phyloP scores from a whole-genome alignment of 768 basidiomycete species.

The Suillus paluster region DNA sequence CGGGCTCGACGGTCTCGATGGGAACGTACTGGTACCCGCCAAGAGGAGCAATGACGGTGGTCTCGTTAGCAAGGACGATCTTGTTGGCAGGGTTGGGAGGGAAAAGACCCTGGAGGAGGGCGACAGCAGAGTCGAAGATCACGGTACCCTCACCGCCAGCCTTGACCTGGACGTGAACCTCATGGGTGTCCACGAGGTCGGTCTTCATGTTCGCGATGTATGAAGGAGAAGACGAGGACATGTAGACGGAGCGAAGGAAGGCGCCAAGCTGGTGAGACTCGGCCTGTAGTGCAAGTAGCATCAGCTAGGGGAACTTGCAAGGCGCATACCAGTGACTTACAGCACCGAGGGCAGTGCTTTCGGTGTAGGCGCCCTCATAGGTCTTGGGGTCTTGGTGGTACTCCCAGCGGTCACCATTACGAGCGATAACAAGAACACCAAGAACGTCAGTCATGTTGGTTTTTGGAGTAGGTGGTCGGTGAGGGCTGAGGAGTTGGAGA shows the following conservation, averaged over 20 bases:
- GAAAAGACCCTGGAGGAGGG: slow-evolving; percentile 84
- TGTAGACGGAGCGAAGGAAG: slow-evolving; percentile 66
- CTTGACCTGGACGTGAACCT: slow-evolving; percentile 80
- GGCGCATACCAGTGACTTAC: slow-evolving; percentile 39
- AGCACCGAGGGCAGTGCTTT: slow-evolving; percentile 78
- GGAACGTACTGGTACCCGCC: slow-evolving; percentile 89
- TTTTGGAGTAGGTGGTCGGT: slow-evolving; percentile 9
- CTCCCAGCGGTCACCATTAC: slow-evolving; percentile 76
- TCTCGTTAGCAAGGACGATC: slow-evolving; percentile 79
- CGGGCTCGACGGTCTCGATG: slow-evolving; percentile 86
- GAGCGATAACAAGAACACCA: slow-evolving; percentile 77
- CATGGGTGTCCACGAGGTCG: slow-evolving; percentile 73
- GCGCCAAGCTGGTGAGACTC: slow-evolving; percentile 71
- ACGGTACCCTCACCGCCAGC: slow-evolving; percentile 84
- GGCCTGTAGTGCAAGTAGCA: slow-evolving; percentile 42
- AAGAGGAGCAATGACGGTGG: slow-evolving; percentile 71
- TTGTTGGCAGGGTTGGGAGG: slow-evolving; percentile 75
- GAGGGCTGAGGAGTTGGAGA: slow-evolving; percentile 11
- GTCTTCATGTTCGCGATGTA: slow-evolving; percentile 68
- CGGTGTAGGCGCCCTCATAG: slow-evolving; percentile 63
- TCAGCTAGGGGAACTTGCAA: slow-evolving; percentile 1
- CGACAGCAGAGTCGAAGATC: slow-evolving; percentile 85
- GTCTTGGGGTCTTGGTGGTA: slow-evolving; percentile 74
- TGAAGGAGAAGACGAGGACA: slow-evolving; percentile 66
- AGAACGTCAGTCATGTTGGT: slow-evolving; percentile 55